These are phyloP conservation scores for Parascedosporium putredinis DNA, from an alignment of 2,329 filamentous ascomycete species.

Conservation along the genomic window DNA sequence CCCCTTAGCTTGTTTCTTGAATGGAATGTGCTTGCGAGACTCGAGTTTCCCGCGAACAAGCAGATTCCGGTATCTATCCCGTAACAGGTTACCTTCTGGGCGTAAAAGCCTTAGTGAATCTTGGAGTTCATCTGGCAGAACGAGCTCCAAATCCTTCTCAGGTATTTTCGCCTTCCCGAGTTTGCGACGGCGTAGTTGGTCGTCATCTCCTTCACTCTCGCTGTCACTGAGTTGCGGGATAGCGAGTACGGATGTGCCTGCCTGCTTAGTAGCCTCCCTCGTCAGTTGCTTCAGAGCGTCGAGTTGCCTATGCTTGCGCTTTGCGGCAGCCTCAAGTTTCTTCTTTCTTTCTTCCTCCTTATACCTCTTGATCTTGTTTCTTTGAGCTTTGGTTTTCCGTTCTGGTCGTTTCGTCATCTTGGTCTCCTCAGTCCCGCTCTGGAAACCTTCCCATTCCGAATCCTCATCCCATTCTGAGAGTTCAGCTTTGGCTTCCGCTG, in stretches of 20 bases:
- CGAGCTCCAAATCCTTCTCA: constrained; percentile 68
- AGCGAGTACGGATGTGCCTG: constrained; percentile 35
- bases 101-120: constrained; percentile 73
- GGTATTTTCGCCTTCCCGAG: constrained; percentile 67
- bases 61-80: constrained; percentile 83
- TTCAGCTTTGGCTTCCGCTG: constrained; percentile 55
- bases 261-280: constrained; percentile 48
- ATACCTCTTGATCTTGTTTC: constrained; percentile 78
- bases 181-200: constrained; percentile 57
- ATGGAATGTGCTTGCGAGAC: constrained; percentile 64
- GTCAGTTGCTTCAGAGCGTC: constrained; percentile 62
- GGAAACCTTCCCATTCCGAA: constrained; percentile 81
- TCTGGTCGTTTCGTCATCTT: constrained; percentile 62
- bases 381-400: constrained; percentile 75
- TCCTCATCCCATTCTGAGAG: constrained; percentile 72
- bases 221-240: constrained; percentile 33
- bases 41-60: constrained; percentile 85
- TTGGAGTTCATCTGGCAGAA: constrained; percentile 74
- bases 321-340: constrained; percentile 66
- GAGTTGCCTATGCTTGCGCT: constrained; percentile 61
- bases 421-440: constrained; percentile 66
- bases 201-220: constrained; percentile 48
- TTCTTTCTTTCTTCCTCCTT: constrained; percentile 75
- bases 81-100: constrained; percentile 90
- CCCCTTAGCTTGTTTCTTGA: constrained; percentile 71